Conservation (phyloP, 768 basidiomycete genomes). For the Lactarius quietus region DNA sequence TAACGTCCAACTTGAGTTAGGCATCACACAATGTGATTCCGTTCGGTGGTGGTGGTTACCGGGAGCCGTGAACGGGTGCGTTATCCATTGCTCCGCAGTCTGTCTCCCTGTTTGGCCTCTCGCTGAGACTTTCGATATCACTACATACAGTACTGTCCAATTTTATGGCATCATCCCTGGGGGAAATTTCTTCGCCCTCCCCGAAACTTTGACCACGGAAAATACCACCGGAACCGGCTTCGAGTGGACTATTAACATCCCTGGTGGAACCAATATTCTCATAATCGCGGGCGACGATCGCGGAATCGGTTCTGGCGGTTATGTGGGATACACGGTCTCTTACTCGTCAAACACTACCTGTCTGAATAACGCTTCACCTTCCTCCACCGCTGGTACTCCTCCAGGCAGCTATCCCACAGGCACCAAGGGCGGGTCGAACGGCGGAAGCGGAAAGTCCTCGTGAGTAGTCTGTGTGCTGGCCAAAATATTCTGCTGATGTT, state of each 20-base stretch:
- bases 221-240: slow-evolving; percentile 51
- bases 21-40: slow-evolving; percentile 59
- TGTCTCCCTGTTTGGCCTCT: no score
- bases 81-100: background rate
- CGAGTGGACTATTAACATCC: no score
- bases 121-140: no score
- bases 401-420: no score
- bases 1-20: slow-evolving; percentile 55
- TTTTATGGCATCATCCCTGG: slow-evolving; percentile 78
- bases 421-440: no score
- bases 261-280: slow-evolving; percentile 61
- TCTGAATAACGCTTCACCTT: no score
- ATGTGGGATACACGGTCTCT: slow-evolving; percentile 50
- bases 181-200: slow-evolving; percentile 68
- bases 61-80: slow-evolving; percentile 51
- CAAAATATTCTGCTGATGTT: no score
- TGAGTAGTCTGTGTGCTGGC: no score
- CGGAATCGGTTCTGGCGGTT: slow-evolving; percentile 68
- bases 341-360: no score
- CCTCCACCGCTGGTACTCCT: no score
- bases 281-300: slow-evolving; percentile 64
- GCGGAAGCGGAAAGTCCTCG: no score
- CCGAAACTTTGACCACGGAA: slow-evolving; percentile 44
- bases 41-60: slow-evolving; percentile 67
- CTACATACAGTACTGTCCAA: slow-evolving; percentile 45